Evolutionary conservation across 768 basidiomycete species (phyloP), one percentile per base, ranked within the genome.

Genomic region (Leccinum variicolor): DNA sequence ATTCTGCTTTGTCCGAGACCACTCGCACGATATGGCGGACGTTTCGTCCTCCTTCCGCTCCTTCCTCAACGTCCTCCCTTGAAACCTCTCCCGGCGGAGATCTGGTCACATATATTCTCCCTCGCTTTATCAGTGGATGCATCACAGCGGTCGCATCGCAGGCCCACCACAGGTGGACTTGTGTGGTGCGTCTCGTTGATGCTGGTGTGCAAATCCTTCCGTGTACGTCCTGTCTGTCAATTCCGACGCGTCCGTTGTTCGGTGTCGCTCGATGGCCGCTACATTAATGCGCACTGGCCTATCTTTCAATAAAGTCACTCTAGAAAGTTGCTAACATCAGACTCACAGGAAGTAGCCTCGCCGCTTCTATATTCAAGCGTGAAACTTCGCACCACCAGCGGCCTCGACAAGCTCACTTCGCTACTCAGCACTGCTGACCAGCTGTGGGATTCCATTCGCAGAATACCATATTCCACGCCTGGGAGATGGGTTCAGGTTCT

Each of bases 381-480:
- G 25, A 69, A 69, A 28, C 70, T 90, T 29, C 66, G 67, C 6
- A 74, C 76, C 19, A 63, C 82, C 11, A 54, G 67, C 13, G 67
- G 76, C 6, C 75, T 93, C 43, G 78, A 81, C 55, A 78, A 76
- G 58, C 87, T 94, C 62, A 75, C 81, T n/a, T 58, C 73, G n/a
- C 76, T 75, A 23, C 78, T 95, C 2, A 74, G 78, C 57, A 64
- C 68, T 29, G 85, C 87, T 7, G 93, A 96, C 60, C 79, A 83
- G 63, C 82, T 81, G 66, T 96, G 94, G 94, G 92, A 94, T 65
- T 90, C 91, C 46, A 85, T 96, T 56, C 84, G 90, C 52, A 82
- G 94, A 51, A 92, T 90, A 62, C 90, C 90, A 0, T 90, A 88
- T 65, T 94, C 92, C 4, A 81, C 88, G 0, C 94, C 94, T 2